Conservation (phyloP, 192 early-diverging fungal species). For the Backusella liffmaniae region DNA sequence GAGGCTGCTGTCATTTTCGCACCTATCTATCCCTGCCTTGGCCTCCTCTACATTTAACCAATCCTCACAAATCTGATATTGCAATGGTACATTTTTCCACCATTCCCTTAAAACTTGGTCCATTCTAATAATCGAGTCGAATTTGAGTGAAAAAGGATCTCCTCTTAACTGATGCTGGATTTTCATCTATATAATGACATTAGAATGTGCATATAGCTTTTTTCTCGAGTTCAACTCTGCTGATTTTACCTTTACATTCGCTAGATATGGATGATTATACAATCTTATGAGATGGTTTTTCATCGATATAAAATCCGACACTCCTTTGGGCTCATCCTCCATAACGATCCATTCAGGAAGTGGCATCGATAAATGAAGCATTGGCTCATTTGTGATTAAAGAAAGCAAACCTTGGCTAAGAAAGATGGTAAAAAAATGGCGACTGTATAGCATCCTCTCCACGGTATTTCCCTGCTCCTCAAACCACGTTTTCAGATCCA, state of each 20-base stretch:
- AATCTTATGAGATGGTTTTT: not conserved
- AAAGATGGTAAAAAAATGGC: not conserved
- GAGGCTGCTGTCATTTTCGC: not conserved
- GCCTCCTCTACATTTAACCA: not conserved
- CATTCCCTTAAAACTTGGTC: not conserved
- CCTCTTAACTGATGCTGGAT: not conserved
- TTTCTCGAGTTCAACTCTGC: not conserved
- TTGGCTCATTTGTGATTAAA: not conserved
- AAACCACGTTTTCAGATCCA: not conserved
- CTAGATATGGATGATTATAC: not conserved
- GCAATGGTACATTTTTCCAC: not conserved
- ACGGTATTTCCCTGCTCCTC: not conserved
- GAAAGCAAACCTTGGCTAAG: not conserved
- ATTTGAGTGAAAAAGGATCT: not conserved
- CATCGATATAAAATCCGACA: not conserved
- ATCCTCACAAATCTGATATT: not conserved
- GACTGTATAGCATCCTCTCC: not conserved
- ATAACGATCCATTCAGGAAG: not conserved
- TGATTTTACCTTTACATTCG: not conserved
- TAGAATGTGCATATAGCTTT: not conserved
- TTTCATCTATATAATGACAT: not conserved
- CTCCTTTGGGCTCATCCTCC: not conserved
- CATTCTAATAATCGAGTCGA: not conserved
- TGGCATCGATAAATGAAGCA: not conserved
- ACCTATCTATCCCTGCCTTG: not conserved